Conservation (phyloP, 208 protist genomes). For the Naegleria gruberi region DNA sequence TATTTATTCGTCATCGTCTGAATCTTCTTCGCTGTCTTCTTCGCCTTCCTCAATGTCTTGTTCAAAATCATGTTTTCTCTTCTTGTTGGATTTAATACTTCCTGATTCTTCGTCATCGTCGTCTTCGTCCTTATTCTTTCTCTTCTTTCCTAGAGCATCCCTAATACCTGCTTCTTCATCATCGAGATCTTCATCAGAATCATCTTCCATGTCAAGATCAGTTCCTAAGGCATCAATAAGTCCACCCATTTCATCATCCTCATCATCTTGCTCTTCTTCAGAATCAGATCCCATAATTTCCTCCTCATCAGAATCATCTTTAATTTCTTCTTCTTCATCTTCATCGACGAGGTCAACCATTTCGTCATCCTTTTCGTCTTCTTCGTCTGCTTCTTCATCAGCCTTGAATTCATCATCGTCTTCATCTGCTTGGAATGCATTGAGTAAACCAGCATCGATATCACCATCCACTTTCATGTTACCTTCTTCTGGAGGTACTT, state of each 20-base stretch:
- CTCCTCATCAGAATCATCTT: neutral
- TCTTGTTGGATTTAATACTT: neutral
- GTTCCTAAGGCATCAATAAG: neutral
- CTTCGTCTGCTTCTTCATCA: neutral
- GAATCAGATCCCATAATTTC: neutral
- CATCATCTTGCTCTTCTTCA: neutral
- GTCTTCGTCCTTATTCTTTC: neutral
- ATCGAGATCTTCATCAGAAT: neutral
- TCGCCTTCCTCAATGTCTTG: neutral
- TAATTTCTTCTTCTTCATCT: neutral
- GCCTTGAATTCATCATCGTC: neutral
- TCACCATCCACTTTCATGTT: neutral
- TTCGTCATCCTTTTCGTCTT: neutral
- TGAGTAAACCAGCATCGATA: neutral
- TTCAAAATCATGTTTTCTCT: neutral
- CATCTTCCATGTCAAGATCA: neutral
- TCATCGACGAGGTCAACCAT: neutral
- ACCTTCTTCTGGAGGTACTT: neutral
- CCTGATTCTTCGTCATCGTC: neutral
- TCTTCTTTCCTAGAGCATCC: neutral
- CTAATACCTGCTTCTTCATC: neutral
- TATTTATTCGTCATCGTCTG: neutral
- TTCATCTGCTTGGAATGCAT: neutral
- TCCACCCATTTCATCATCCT: neutral
- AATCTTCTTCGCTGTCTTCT: neutral